Evolutionary conservation across 306 rosid species (phyloP), one percentile per base, ranked within the genome.

Genomic region (Canavalia ensiformis): DNA sequence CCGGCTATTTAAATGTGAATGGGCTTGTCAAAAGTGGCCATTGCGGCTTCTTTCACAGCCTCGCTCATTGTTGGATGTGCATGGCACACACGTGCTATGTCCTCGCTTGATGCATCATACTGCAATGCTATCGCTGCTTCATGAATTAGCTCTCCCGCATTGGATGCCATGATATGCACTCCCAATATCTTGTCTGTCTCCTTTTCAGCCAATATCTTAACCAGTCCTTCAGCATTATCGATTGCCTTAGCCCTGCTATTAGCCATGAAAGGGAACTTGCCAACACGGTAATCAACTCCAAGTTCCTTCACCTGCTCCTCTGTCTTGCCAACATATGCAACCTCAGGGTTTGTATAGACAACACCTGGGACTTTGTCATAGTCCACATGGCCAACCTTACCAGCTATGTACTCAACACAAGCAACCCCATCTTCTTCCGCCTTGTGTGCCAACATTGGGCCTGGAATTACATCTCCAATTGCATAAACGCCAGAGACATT

Each of bases 381-480:
- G 91, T 96, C 99, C 63, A 96, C 98, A 70, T 96, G 99, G 44
- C 99, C 99, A 49, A 80, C 85, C 88, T 96, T 93, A 69, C 98
- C 98, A n/a, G 99, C 98, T 39, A 96, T 85, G 91, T 79, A 96
- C 88, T 96, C 99, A 4, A 96, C 99, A 52, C 99, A 96, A 57
- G 99, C 99, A 74, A 96, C 95, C 1, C 99, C 99, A 68, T 96
- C 99, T 88, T 96, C 98, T 86, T 96, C 99, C 4, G 99, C 99
- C 88, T 96, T 96, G 88, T 96, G 99, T 59, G 99, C 99, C 59
- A 96, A 86, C 99, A 96, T 93, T 5, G 99, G 99, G 49, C 99
- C 99, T 0, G 99, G 98, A 86, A 96, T 96, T 29, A 96, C 97
- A 63, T 96, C 99, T 12, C 99, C 99, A 30, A 96, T 96, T 75